Evolutionary conservation across 257 asterid species (phyloP), one percentile per base, ranked within the genome.

Genomic region (Catharanthus roseus): DNA sequence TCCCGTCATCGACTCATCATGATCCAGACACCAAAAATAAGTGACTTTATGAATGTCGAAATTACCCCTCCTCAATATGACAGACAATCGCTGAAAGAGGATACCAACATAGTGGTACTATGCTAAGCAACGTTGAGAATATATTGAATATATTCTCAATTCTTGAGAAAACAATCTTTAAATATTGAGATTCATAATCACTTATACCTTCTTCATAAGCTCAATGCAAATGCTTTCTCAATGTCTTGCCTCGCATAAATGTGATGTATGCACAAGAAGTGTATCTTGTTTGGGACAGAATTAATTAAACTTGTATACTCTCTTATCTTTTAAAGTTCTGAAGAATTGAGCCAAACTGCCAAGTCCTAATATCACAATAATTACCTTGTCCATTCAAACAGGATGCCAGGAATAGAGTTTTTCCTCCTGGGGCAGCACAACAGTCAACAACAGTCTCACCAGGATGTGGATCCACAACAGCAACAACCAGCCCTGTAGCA

Each of bases 361-460:
- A 62, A 19, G 29, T 62, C 47, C 18, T 34, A 33, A 33, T 60
- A 41, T 62, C 18, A 18, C 28, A 34, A 62, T 34, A 33, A 61
- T 72, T 82, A 90, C 98, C 98, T 81, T 81, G 87, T 75, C 93
- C 95, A 54, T 83, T 78, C 79, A 93, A 74, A 77, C 84, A 76
- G 65, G 97, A 84, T 51, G 98, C 98, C 90, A 93, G 85, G 86
- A 90, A 93, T 73, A 93, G 92, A 50, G 97, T 89, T 85, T 93
- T 93, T 71, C 98, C 98, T 61, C 98, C 98, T 33, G 98, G 98
- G 60, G 98, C 98, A 68, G 98, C 98, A 83, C 97, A 93, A 72
- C 97, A 93, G 83, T 93, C 98, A 67, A 93, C 78, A 73, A 93
- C 90, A 64, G 69, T 87, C 78, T 90, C 98, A 71, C 97, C 96